Base-by-base conservation (phyloP, 805 yeast species). In the Pichia paraexigua region DNA sequence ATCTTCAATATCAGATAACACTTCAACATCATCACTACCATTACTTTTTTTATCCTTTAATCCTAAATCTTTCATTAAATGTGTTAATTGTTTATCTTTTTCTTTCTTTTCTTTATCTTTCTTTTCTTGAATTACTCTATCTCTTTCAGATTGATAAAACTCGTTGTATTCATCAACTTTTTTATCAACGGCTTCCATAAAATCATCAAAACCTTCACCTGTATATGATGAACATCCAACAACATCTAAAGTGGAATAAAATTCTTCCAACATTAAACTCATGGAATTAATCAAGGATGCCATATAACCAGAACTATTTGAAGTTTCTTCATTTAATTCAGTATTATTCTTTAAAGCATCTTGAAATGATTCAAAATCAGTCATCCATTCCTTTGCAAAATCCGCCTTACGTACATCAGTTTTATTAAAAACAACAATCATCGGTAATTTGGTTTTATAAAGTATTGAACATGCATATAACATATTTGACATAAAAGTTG, bases 401-500 rank as follows among this genome's bases (percentile, higher is more conserved):
- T 79, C 84, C 0, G 95, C 87, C 53, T 85, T 84, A 58, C 83
- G 74, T 5, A 86, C 91, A 70, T 94, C 99, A 2, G 94, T 87
- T 70, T 94, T 94, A 71, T 94, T 94, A 75, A 94, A 94, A 1
- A 94, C 99, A 27, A 94, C 77, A 60, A 94, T 85, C 96, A 94
- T 90, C 18, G 99, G 99, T 51, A 94, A 76, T 64, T 92, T 91
- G 22, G 97, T 92, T 70, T 94, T 94, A 73, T 94, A 94, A 45
- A 94, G 75, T 47, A 94, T 92, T 9, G 98, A 92, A 71, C 99
- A 94, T 0, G 99, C 99, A 64, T 94, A 94, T 35, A 94, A 77
- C 99, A 94, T 94, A 67, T 94, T 94, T 49, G 98, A 91, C 80
- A 94, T 94, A 67, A 94, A 94, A 2, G 99, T 94, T 0, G 97